Percentiles rank a stretch among this genome's conserved stretches.
Conservation (phyloP, 2,329 filamentous ascomycete genomes). For the Colletotrichum karsti region DNA sequence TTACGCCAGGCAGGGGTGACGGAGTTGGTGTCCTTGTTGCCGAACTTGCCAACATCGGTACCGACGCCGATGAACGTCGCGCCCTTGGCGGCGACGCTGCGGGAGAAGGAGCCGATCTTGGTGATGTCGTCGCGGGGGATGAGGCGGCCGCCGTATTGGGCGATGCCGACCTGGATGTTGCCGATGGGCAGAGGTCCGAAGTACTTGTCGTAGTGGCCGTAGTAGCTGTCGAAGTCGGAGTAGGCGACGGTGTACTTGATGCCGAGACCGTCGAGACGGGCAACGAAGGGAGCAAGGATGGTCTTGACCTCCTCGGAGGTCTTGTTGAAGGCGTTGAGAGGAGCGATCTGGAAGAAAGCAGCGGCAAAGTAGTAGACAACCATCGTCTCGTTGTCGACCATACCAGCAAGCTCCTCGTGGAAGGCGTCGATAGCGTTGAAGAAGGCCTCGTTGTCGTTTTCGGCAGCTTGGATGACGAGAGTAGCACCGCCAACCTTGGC, state of each 20-base stretch:
- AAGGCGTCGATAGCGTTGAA: slow-evolving; percentile 42
- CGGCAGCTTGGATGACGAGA: slow-evolving; percentile 39
- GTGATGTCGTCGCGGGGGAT: slow-evolving; percentile 32
- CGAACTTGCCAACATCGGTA: slow-evolving; percentile 37
- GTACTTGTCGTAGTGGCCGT: slow-evolving; percentile 53
- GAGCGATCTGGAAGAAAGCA: slow-evolving; percentile 54
- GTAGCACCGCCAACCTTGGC: slow-evolving; percentile 41
- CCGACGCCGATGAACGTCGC: slow-evolving; percentile 38
- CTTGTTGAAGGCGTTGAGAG: slow-evolving; percentile 57
- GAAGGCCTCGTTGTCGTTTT: slow-evolving; percentile 38
- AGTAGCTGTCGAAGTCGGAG: slow-evolving; percentile 37
- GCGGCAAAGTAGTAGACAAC: slow-evolving; percentile 56
- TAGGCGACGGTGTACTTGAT: slow-evolving; percentile 36
- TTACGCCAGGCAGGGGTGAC: slow-evolving; percentile 53
- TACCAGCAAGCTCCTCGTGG: slow-evolving; percentile 46
- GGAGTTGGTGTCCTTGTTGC: slow-evolving; percentile 36
- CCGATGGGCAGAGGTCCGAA: slow-evolving; percentile 48
- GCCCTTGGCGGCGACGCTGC: slow-evolving; percentile 28
- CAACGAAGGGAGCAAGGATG: slow-evolving; percentile 53
- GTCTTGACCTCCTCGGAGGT: slow-evolving; percentile 48
- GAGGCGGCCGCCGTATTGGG: slow-evolving; percentile 36
- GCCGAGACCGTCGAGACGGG: slow-evolving; percentile 44
- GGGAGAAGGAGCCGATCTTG: slow-evolving; percentile 28
- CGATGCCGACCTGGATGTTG: slow-evolving; percentile 54
- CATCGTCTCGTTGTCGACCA: slow-evolving; percentile 60